Evolutionary conservation across 345 rosid genomes (phyloP).

Genomic region (Lumnitzera racemosa): DNA sequence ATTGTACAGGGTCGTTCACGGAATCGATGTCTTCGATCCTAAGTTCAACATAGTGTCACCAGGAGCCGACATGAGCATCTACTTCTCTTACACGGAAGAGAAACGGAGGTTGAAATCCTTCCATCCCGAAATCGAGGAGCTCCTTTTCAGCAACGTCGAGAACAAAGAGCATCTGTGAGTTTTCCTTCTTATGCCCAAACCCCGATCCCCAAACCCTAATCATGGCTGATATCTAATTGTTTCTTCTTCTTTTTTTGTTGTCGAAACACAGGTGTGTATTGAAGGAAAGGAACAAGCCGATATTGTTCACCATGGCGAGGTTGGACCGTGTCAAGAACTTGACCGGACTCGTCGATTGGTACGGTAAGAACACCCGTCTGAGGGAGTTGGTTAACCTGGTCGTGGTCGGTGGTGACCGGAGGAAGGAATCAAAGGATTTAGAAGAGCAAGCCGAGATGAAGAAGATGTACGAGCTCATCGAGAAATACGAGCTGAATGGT

Average conservation of each 20-base stretch:
- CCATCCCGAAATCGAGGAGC: conserved; percentile 74
- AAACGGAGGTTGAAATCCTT: conserved; percentile 59
- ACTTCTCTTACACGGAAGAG: conserved; percentile 72
- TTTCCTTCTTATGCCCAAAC: neutral
- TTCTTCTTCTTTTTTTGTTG: neutral
- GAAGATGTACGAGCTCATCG: conserved; percentile 68
- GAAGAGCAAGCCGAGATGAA: conserved; percentile 98
- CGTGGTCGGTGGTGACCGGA: conserved; percentile 92
- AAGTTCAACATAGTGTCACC: conserved; percentile 87
- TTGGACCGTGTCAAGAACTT: conserved; percentile 93
- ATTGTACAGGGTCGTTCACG: conserved; percentile 84
- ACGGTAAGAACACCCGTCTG: conserved; percentile 61
- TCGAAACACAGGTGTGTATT: conserved; percentile 54
- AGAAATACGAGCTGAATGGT: conserved; percentile 65
- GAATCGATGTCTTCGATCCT: conserved; percentile 89
- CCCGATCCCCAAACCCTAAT: too few species aligned
- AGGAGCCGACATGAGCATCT: conserved; percentile 64
- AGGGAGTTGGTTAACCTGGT: conserved; percentile 81
- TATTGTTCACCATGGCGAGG: conserved; percentile 94
- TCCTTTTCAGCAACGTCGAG: conserved; percentile 79
- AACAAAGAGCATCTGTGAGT: conserved; percentile 78
- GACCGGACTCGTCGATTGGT: conserved; percentile 92
- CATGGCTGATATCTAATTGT: too few species aligned
- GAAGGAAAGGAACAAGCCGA: conserved; percentile 83
- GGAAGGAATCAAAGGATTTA: conserved; percentile 86